These are phyloP conservation scores for Backusella mclennaniae DNA, from an alignment of 192 early-diverging fungal species.

Conservation along the genomic window DNA sequence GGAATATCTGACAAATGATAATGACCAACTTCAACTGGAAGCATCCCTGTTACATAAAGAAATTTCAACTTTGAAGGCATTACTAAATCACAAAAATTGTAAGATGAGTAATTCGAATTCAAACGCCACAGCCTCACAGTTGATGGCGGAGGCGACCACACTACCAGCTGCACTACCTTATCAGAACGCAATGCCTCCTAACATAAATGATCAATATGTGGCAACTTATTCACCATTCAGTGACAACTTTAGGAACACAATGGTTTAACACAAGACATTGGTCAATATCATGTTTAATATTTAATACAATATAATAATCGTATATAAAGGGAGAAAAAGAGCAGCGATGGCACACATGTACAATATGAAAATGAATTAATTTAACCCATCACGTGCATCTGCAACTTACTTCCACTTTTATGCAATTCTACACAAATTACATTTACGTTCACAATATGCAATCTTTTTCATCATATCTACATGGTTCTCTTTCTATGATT, in stretches of 20 bases:
- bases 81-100: conserved; percentile 80
- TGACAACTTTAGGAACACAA: conserved; percentile 3
- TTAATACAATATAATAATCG: neutral
- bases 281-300: neutral
- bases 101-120: neutral
- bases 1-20: conserved; percentile 59
- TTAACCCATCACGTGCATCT: neutral
- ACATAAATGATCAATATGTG: neutral
- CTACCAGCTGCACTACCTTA: neutral
- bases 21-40: conserved; percentile 59
- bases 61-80: conserved; percentile 70
- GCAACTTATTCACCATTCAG: neutral
- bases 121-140: neutral
- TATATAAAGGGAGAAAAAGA: neutral
- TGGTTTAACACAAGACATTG: neutral
- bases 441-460: neutral
- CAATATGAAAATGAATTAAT: neutral
- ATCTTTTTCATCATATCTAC: neutral
- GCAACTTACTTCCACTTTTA: neutral
- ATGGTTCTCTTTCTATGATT: neutral
- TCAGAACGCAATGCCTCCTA: neutral
- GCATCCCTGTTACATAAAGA: conserved; percentile 61
- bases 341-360: neutral
- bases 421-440: neutral
- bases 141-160: neutral